Evolutionary conservation across 257 asterid species (phyloP), one percentile per base, ranked within the genome.

Genomic region (Buddleja alternifolia): DNA sequence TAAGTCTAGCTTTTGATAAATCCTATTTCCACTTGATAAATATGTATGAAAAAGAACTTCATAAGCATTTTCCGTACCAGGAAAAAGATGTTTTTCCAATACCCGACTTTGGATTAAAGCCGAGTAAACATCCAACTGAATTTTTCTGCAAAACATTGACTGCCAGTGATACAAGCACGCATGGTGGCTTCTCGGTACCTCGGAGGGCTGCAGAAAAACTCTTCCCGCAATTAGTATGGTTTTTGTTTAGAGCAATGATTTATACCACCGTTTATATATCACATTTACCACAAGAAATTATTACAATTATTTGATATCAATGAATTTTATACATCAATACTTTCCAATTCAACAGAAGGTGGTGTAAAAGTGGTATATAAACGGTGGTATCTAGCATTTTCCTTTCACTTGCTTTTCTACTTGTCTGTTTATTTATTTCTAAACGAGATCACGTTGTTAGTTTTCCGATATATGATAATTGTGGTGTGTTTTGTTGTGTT

Each of bases 141-240:
- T 90, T 90, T 82, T 93, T 93, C 80, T 93, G 98, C 85, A 93
- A 93, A 78, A 93, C 97, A 9, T 73, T 93, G 79, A 93, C 98
- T 3, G 96, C 97, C 32, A 93, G 98, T 70, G 98, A 93, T 71
- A 93, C 98, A 11, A 93, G 98, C 84, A 93, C 97, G 6, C 98
- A 93, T 32, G 98, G 98, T 21, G 98, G 98, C 37, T 93, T 93
- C 75, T 93, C 98, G 3, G 98, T 93, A 57, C 98, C 98, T 32
- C 85, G 97, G 16, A 80, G 97, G 69, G 96, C 98, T 52, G 98
- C 98, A 6, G 98, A 93, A 60, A 93, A 93, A 72, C 95, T 93
- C 66, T 93, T 93, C 21, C 98, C 97, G 2, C 94, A 78, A 63
- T 70, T 93, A 86, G 98, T 93, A 63, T 50, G 85, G 24, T 32